These are phyloP conservation scores for Ganoderma meredithae DNA, from an alignment of 1,284 basidiomycete species.

Conservation along the genomic window DNA sequence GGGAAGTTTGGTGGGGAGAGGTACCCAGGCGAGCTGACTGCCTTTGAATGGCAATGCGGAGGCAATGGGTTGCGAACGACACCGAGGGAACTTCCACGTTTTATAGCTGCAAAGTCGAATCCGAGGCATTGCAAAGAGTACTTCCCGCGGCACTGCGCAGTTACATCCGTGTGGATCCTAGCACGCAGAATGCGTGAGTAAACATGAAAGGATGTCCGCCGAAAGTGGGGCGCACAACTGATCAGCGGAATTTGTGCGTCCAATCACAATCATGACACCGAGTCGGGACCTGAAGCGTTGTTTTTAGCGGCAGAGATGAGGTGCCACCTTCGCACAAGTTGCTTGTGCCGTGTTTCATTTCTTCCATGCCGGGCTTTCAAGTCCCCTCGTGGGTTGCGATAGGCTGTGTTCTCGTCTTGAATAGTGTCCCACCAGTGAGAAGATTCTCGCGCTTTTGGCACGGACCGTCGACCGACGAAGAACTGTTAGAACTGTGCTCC, in stretches of 20 bases:
- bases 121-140: conserved; percentile 10
- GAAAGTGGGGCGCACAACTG: conserved; percentile 24
- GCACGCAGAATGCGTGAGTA: conserved; percentile 29
- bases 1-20: conserved; percentile 11
- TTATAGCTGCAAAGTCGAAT: conserved; percentile 23
- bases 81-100: conserved; percentile 31
- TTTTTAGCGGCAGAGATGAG: conserved; percentile 26
- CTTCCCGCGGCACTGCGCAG: conserved; percentile 31
- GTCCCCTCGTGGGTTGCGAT: conserved; percentile 25
- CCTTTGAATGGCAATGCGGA: conserved; percentile 28
- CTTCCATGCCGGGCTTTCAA: conserved; percentile 18
- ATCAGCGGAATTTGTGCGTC: conserved; percentile 14
- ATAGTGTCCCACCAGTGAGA: conserved; percentile 32
- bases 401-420: conserved; percentile 13
- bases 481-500: conserved; percentile 11
- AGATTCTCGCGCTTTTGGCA: conserved; percentile 29
- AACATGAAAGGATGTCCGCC: conserved; percentile 16
- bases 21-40: conserved; percentile 12
- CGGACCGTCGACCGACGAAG: conserved; percentile 13
- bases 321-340: conserved; percentile 25
- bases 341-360: conserved; percentile 24
- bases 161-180: conserved; percentile 25
- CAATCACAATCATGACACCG: conserved; percentile 25
- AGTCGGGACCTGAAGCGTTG: conserved; percentile 15
- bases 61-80: conserved; percentile 25